phyloP scores from a whole-genome alignment of 148 eudicot species.

The Rhododendron ovatum region DNA sequence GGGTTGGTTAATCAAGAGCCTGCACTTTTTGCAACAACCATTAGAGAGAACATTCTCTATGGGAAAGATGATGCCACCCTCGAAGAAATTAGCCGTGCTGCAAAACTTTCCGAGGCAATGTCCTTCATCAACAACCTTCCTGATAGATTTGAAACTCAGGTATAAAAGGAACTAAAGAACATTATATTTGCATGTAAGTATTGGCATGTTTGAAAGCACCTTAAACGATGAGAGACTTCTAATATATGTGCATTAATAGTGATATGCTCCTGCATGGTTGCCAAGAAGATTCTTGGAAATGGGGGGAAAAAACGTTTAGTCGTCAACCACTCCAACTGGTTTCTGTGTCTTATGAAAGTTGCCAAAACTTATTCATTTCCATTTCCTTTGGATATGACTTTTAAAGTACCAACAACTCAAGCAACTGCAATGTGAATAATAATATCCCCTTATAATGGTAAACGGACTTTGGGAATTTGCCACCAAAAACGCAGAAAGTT shows the following conservation, averaged over 20 bases:
- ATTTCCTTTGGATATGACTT: background rate
- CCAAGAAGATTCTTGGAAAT: background rate
- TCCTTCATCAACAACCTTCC: slow-evolving; percentile 82
- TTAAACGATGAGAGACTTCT: no score
- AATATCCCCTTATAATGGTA: background rate
- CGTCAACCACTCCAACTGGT: background rate
- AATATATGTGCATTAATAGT: background rate
- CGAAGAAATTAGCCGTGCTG: slow-evolving; percentile 84
- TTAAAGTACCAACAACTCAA: background rate
- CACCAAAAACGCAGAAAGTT: background rate
- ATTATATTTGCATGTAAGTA: background rate
- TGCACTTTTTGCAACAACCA: slow-evolving; percentile 89
- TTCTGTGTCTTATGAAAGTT: background rate
- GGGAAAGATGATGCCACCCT: slow-evolving; percentile 80
- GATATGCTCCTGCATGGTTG: background rate
- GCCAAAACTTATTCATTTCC: background rate
- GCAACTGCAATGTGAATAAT: background rate
- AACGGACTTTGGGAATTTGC: background rate
- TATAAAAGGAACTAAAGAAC: slow-evolving; percentile 13
- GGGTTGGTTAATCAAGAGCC: slow-evolving; percentile 99
- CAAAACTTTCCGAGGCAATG: slow-evolving; percentile 83
- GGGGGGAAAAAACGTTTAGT: background rate
- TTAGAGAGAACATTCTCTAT: slow-evolving; percentile 82
- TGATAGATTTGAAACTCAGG: slow-evolving; percentile 94
- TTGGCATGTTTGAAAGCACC: background rate